phyloP scores from a whole-genome alignment of 805 yeast genomes.

The Schwanniomyces polymorphus region DNA sequence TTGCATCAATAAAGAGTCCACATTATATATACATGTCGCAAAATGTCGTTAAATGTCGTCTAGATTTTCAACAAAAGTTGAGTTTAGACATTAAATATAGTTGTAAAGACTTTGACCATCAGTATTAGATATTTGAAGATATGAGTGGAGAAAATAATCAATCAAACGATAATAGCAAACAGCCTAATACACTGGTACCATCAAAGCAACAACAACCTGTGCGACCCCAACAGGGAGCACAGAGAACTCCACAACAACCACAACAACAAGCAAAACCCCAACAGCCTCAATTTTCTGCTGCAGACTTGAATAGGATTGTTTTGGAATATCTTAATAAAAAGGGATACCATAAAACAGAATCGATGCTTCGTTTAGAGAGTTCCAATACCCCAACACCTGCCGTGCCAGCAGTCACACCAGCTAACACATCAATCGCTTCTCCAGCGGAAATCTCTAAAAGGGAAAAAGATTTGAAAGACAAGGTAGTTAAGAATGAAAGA shows the following conservation, averaged over 20 bases:
- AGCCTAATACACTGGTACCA: slow-evolving; percentile 2
- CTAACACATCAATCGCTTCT: slow-evolving; percentile 33
- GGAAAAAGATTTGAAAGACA: slow-evolving; percentile 28
- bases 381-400: slow-evolving; percentile 59
- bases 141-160: slow-evolving; percentile 10
- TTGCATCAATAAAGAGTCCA: no score
- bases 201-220: slow-evolving; percentile 6
- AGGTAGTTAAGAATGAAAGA: slow-evolving; percentile 24
- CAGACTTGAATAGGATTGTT: slow-evolving; percentile 89
- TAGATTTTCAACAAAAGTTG: background rate
- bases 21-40: background rate
- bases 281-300: slow-evolving; percentile 63
- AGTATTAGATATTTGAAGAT: background rate
- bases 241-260: slow-evolving; percentile 6
- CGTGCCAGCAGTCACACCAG: slow-evolving; percentile 49
- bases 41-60: background rate
- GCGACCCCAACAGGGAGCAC: slow-evolving; percentile 5
- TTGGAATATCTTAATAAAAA: slow-evolving; percentile 89
- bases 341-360: slow-evolving; percentile 93
- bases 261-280: slow-evolving; percentile 18
- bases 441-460: slow-evolving; percentile 30
- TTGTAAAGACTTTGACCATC: background rate
- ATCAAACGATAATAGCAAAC: slow-evolving; percentile 6
- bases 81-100: background rate
- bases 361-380: slow-evolving; percentile 86